These are phyloP conservation scores for Epichloe scottii DNA, from an alignment of 2,329 filamentous ascomycete genomes.

Conservation along the genomic window DNA sequence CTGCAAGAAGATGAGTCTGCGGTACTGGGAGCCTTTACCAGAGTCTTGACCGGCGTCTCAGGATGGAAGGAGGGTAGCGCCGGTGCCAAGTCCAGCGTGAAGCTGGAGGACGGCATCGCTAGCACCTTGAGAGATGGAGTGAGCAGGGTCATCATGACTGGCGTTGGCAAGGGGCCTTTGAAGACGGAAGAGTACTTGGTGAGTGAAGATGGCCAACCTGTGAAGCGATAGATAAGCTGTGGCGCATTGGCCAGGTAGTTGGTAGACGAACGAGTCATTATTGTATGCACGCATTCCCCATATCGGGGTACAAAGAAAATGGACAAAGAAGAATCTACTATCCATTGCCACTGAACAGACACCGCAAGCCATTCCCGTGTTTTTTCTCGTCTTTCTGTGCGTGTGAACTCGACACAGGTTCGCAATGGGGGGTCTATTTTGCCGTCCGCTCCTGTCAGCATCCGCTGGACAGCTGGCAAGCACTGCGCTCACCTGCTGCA, in stretches of 20 bases:
- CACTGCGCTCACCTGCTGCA: background rate
- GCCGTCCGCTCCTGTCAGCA: background rate
- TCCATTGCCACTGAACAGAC: background rate
- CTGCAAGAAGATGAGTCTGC: slow-evolving; percentile 61
- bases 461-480: slow-evolving; percentile 2
- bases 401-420: background rate
- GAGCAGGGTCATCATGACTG: slow-evolving; percentile 78
- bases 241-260: background rate
- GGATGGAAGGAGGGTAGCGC: slow-evolving; percentile 57
- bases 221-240: slow-evolving; percentile 19
- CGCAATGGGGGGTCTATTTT: background rate
- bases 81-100: slow-evolving; percentile 39
- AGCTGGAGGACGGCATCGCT: slow-evolving; percentile 53
- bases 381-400: background rate
- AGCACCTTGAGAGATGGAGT: slow-evolving; percentile 63
- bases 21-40: slow-evolving; percentile 69
- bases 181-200: slow-evolving; percentile 70
- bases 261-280: background rate
- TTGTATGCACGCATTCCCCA: background rate
- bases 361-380: background rate
- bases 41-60: slow-evolving; percentile 46
- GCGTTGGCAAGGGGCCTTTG: slow-evolving; percentile 79
- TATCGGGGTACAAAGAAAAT: background rate
- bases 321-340: background rate
- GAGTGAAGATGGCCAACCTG: slow-evolving; percentile 47